Evolutionary conservation across 2,329 filamentous ascomycete species (phyloP).

Genomic region (Hypoxylon sp.): DNA sequence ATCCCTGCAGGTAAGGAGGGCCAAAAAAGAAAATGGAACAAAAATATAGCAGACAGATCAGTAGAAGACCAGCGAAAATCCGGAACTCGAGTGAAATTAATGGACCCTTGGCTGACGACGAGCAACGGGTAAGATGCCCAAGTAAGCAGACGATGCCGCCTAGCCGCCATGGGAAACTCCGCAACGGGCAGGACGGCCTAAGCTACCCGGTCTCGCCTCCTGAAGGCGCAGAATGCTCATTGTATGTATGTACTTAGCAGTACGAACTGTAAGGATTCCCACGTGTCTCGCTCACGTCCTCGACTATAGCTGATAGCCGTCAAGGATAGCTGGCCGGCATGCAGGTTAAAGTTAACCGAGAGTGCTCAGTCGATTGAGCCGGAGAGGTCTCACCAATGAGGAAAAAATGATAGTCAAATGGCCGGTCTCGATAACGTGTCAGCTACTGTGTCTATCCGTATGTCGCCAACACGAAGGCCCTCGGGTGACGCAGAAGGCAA

Average conservation of each 20-base stretch:
- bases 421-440: not conserved
- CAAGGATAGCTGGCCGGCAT: not conserved
- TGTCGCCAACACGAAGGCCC: too few species aligned
- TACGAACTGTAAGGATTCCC: slow-evolving; percentile 30
- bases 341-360: not conserved
- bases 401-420: not conserved
- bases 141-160: slow-evolving; percentile 6
- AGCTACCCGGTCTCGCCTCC: slow-evolving; percentile 18
- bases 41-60: too few species aligned
- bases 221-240: too few species aligned
- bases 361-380: not conserved
- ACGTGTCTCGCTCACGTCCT: slow-evolving; percentile 15
- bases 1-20: slow-evolving; percentile 29
- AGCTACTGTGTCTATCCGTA: not conserved
- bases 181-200: slow-evolving; percentile 10
- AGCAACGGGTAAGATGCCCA: slow-evolving; percentile 21
- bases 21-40: too few species aligned
- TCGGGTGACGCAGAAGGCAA: slow-evolving; percentile 15
- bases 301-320: not conserved
- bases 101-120: slow-evolving; percentile 26
- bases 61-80: slow-evolving; percentile 17
- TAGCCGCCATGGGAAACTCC: slow-evolving; percentile 27
- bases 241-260: too few species aligned
- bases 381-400: slow-evolving; percentile 2
- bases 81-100: slow-evolving; percentile 38